Percentiles rank a stretch among this genome's conserved stretches.
Conservation (phyloP, 345 rosid genomes). For the Lepidium didymum region DNA sequence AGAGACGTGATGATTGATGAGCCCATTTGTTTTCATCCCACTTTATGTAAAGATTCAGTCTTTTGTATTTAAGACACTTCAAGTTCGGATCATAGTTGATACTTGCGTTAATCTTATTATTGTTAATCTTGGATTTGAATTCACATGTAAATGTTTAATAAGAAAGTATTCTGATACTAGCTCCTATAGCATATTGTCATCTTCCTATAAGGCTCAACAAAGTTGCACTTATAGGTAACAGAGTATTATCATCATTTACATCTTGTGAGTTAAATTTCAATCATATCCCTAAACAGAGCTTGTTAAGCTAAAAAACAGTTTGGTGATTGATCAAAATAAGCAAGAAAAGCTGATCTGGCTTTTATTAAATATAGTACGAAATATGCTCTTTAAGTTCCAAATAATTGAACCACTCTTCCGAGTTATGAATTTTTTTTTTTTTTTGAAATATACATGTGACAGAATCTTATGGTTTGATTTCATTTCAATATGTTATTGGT, state of each 20-base stretch:
- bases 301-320: neutral
- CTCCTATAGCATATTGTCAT: neutral
- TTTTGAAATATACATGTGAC: no score
- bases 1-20: neutral
- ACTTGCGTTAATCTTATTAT: neutral
- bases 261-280: neutral
- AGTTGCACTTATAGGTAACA: neutral
- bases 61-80: slow-evolving; percentile 4
- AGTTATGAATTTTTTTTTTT: no score
- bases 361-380: neutral
- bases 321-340: neutral
- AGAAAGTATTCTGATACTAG: neutral
- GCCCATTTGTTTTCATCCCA: neutral
- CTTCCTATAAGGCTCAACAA: neutral
- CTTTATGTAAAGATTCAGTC: slow-evolving; percentile 6
- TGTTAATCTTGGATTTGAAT: neutral
- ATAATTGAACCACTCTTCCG: no score
- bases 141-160: slow-evolving; percentile 9
- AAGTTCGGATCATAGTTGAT: slow-evolving; percentile 11
- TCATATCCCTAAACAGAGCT: neutral
- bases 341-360: neutral
- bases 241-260: neutral
- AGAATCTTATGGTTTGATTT: no score
- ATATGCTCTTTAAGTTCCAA: no score
- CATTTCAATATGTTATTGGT: no score